Evolutionary conservation across 352 stramenopile genomes (phyloP).

Genomic region (Stramenopiles sp.): DNA sequence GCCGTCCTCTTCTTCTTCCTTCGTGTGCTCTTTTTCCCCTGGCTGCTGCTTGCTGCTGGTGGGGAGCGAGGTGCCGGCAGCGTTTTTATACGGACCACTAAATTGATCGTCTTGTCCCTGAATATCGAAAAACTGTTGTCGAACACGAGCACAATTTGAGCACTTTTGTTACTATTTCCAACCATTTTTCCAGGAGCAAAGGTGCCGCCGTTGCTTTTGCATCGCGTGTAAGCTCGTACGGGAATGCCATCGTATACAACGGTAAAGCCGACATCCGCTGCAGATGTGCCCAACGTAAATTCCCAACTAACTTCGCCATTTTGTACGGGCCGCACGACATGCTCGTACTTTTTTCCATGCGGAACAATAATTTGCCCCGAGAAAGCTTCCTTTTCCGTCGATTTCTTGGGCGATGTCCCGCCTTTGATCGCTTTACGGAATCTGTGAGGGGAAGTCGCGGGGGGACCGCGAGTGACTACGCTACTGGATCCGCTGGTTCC

Average conservation of each 20-base stretch:
- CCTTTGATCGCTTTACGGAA: not conserved
- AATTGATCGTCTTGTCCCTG: not conserved
- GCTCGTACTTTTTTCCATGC: not conserved
- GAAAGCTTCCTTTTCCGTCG: not conserved
- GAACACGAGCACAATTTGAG: not conserved
- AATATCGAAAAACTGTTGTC: not conserved
- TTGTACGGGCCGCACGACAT: not conserved
- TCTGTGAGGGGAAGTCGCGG: not conserved
- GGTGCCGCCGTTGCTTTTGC: not conserved
- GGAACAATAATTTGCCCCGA: not conserved
- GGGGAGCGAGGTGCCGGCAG: too few species aligned
- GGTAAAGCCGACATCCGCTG: not conserved
- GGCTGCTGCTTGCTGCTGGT: too few species aligned
- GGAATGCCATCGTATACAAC: not conserved
- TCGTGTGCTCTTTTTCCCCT: too few species aligned
- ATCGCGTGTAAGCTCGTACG: not conserved
- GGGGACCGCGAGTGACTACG: not conserved
- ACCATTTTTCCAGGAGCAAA: not conserved
- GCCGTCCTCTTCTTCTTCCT: too few species aligned
- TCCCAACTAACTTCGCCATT: not conserved
- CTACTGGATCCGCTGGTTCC: not conserved
- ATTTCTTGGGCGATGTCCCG: not conserved
- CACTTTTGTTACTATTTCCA: not conserved
- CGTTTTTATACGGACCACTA: not conserved
- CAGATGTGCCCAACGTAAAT: not conserved